These are phyloP conservation scores for Monosporozyma servazzii DNA, from an alignment of 805 yeast species.

Conservation along the genomic window DNA sequence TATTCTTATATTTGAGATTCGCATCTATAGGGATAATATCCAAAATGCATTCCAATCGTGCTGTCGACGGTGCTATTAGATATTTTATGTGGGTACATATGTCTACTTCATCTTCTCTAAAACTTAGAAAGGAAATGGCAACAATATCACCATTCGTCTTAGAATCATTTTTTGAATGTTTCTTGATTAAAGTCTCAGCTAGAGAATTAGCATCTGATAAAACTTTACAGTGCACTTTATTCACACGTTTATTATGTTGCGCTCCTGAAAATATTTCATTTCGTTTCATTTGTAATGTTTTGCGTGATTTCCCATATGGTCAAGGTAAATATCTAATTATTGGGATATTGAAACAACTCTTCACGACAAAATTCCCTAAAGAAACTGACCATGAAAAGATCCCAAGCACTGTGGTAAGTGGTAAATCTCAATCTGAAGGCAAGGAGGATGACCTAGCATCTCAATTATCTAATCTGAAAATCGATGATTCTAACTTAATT, in stretches of 20 bases:
- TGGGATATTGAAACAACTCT: slow-evolving; percentile 38
- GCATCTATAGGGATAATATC: slow-evolving; percentile 34
- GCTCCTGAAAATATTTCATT: slow-evolving; percentile 50
- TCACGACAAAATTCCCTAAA: background rate
- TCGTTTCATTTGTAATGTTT: slow-evolving; percentile 52
- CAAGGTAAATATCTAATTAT: slow-evolving; percentile 51
- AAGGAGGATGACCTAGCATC: background rate
- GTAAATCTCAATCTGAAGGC: background rate
- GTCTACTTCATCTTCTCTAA: slow-evolving; percentile 13
- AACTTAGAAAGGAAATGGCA: slow-evolving; percentile 10
- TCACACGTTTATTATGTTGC: slow-evolving; percentile 53
- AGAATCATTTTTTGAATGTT: slow-evolving; percentile 34
- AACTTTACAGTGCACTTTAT: slow-evolving; percentile 45
- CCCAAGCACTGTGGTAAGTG: background rate
- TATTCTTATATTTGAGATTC: slow-evolving; percentile 36
- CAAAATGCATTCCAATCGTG: slow-evolving; percentile 13
- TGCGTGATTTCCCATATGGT: slow-evolving; percentile 57
- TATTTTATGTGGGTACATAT: slow-evolving; percentile 34
- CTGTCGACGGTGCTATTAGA: slow-evolving; percentile 24
- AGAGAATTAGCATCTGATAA: slow-evolving; percentile 32
- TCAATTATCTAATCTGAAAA: slow-evolving; percentile 1
- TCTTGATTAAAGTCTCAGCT: slow-evolving; percentile 32
- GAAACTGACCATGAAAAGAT: background rate
- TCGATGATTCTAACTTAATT: slow-evolving; percentile 5
- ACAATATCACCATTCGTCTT: slow-evolving; percentile 29